Base-by-base conservation (phyloP, 1,284 basidiomycete species). In the Hemileia vastatrix region DNA sequence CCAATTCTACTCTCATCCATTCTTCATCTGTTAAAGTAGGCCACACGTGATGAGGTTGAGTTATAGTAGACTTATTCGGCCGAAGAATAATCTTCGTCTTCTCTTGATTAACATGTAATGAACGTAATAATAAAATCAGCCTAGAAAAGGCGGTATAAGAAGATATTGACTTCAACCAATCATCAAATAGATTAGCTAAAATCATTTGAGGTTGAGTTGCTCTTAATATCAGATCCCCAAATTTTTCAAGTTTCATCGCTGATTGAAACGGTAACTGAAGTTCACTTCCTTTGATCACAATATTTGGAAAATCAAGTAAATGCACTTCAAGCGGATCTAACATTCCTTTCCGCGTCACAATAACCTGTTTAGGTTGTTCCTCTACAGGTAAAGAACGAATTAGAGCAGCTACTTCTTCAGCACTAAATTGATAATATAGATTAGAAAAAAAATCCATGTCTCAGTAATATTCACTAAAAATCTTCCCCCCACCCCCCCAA, bases 181-280 rank as follows among this genome's bases (percentile, higher is more conserved):
- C 94, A 77, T 99, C 87, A 86, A 64, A 99, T 66, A 98, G 82
- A 80, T 89, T 95, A 83, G 96, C 97, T 59, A 99, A 79, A 19
- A 98, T 91, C 94, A 96, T 96, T 77, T 96, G 92, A n/a, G 93
- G 93, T 81, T 95, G 92, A 40, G 89, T 96, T 23, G 93, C 92
- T 65, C 90, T 88, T 84, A 71, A 64, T 31, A 69, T 96, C 65
- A 98, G 80, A 77, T 99, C 95, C 79, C 95, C 95, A 69, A 99
- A 97, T 79, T 97, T 96, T 82, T 99, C 95, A 84, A 98, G 93
- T 83, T 98, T 97, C 86, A 99, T 92, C 70, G 91, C 94, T 15
- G 94, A 92, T 79, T 98, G 94, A 90, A 98, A 98, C 0, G 95
- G 95, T 65, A 98, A 79, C 76, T 98, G 95, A 52, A 99, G 80